Base-by-base conservation (phyloP, 2,329 filamentous ascomycete species). In the Sarocladium strictum region DNA sequence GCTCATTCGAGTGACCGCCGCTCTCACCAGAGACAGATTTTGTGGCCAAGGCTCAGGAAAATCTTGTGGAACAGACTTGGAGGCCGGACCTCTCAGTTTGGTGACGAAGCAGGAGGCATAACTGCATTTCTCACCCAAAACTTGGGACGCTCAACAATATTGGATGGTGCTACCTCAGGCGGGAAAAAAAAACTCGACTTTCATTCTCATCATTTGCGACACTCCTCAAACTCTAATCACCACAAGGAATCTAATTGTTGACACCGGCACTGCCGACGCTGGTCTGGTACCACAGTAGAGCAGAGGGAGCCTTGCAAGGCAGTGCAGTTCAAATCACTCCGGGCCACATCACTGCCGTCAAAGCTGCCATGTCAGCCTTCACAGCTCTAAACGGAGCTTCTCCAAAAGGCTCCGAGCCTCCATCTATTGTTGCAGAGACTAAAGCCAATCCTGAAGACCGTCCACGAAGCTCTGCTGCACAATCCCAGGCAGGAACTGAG, bases 301-400 rank as follows among this genome's bases (percentile, higher is more conserved):
- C 45, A 14, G 15, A 29, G 23, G 24, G 14, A 29, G 21, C 21
- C 24, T 29, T 45, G 10, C n/a, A n/a, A n/a, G n/a, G n/a, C n/a
- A 29, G 27, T 14, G 41, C 41, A 45, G 24, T 11, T 19, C 9
- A 3, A 4, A 17, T 19, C 53, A 32, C 54, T 50, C 55, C 49
- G 57, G 51, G 17, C 49, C 45, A 27, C 55, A 27, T 9, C 12
- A 27, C n/a, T 17, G 5, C 9, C 4, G 12, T 27, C 12, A 5
- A 26, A 19, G 12, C 27, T 33, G 35, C 61, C 60, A 80, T 80
- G 78, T 72, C 77, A 37, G 66, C 73, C n/a, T 79, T 79, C 57
- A 77, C 71, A 27, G 74, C 76, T 59, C 72, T 80, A n/a, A 78
- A 78, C 58, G 74, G 76, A 59, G 72, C 67, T 61, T 78, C 75